Evolutionary conservation across 352 stramenopile genomes (phyloP).

Genomic region (Pythium insidiosum): DNA sequence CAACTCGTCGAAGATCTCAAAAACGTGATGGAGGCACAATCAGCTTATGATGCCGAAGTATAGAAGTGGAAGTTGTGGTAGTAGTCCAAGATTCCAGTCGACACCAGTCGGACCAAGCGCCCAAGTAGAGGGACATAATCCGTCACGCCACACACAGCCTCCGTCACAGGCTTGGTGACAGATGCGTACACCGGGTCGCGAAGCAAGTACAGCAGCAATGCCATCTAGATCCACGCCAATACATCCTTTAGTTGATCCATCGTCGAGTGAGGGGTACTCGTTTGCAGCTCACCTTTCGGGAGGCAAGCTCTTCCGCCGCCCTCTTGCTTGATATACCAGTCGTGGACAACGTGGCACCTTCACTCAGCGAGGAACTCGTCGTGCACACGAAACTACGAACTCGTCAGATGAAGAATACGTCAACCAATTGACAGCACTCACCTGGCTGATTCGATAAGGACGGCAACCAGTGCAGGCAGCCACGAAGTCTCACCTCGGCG

Average conservation of each 20-base stretch:
- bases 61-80: constrained; percentile 88
- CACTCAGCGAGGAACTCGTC: constrained; percentile 33
- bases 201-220: constrained; percentile 76
- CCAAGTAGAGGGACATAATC: constrained; percentile 64
- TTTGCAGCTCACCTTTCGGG: constrained; percentile 44
- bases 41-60: constrained; percentile 73
- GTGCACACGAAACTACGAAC: constrained; percentile 55
- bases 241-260: too few relatives aligned
- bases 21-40: too few relatives aligned
- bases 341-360: constrained; percentile 8
- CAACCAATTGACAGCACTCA: constrained; percentile 15
- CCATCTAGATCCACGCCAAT: constrained; percentile 54
- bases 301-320: constrained; percentile 41
- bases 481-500: constrained; percentile 47
- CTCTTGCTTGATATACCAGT: constrained; percentile 21
- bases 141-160: constrained; percentile 56
- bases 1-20: too few relatives aligned
- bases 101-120: constrained; percentile 62
- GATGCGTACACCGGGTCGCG: constrained; percentile 65
- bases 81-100: constrained; percentile 67
- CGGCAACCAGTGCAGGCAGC: constrained; percentile 42
- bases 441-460: constrained; percentile 55
- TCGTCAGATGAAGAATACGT: too few relatives aligned
- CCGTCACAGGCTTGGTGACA: constrained; percentile 55
- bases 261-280: neutral